Evolutionary conservation across 2,329 filamentous ascomycete genomes (phyloP), one percentile per base, ranked within the genome.

Genomic region (Curvularia sp.): DNA sequence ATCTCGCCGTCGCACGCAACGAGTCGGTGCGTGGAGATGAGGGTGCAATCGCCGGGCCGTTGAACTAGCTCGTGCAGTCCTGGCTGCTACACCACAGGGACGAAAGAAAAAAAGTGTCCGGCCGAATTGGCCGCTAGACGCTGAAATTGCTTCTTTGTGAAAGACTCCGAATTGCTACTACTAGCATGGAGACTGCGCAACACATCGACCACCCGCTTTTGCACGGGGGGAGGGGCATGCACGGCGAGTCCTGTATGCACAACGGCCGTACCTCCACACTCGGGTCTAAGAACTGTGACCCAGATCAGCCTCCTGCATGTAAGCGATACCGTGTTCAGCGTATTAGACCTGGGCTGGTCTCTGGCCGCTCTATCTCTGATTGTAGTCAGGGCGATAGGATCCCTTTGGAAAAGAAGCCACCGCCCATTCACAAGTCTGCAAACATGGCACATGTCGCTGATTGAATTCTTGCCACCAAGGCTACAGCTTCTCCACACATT

Each of bases 211-310:
- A 52, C 42, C 41, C 46, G 26, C 43, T 49, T 49, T 46, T 61
- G 46, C 38, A 57, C 56, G 60, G 64, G 61, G 64, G 15, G 35
- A 18, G 35, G 35, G 35, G 35, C 35, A 38, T 38, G 35, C 35
- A 38, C 35, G 35, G 13, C 8, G 15, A 38, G 35, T 38, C 5
- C 35, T 38, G 35, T 38, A 57, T 66, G 63, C 67, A 68, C 70
- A 61, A 63, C 65, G 66, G 70, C 65, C 67, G 59, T 65, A 63
- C 65, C 68, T 66, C 67, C 70, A 69, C 66, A 68, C 63, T 64
- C 55, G 64, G 53, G 56, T 43, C 24, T 33, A 12, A 43, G 31
- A 20, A 54, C 49, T 54, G 48, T 50, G 48, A 55, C 57, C 60
- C 52, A 58, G 53, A 55, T 63, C 61, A 57, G 47, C 49, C 54